A percentile compares a stretch with the other conserved stretches of the same genome.
These are phyloP conservation scores for Begonia peltatifolia DNA, from an alignment of 306 rosid genomes.

Conservation along the genomic window DNA sequence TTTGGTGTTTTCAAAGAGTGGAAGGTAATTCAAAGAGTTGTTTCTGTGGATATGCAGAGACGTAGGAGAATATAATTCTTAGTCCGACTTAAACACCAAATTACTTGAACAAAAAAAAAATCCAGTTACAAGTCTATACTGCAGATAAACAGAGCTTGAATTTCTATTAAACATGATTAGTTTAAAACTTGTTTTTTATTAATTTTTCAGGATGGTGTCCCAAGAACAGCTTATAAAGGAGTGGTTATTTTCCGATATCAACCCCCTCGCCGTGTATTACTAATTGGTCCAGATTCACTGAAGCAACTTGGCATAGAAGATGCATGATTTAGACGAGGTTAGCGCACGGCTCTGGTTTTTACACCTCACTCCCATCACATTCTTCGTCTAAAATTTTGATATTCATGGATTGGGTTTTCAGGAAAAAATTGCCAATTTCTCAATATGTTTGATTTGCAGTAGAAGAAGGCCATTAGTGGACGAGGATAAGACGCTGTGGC, in stretches of 20 bases:
- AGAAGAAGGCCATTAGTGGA: too few species aligned
- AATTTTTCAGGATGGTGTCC: conserved; percentile 72
- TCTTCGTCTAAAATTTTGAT: too few species aligned
- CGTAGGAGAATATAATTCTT: too few species aligned
- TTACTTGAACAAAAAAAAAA: too few species aligned
- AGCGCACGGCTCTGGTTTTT: background rate
- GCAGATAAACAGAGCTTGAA: background rate
- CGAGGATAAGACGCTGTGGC: too few species aligned
- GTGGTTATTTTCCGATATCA: conserved; percentile 77
- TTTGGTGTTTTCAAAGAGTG: conserved; percentile 93
- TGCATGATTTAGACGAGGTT: conserved; percentile 29
- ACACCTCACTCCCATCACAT: too few species aligned
- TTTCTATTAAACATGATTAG: too few species aligned
- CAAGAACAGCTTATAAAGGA: conserved; percentile 88
- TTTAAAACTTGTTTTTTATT: conserved; percentile 7
- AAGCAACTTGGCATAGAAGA: conserved; percentile 46
- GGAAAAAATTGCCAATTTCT: too few species aligned
- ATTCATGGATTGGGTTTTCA: too few species aligned
- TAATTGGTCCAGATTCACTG: conserved; percentile 63
- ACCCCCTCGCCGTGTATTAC: conserved; percentile 46
- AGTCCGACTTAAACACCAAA: too few species aligned
- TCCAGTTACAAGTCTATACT: background rate
- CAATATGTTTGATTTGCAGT: too few species aligned
- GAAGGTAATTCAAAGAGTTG: conserved; percentile 38
- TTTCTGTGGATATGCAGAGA: background rate